phyloP scores from a whole-genome alignment of 345 rosid genomes.

The Eucalyptus sp. region DNA sequence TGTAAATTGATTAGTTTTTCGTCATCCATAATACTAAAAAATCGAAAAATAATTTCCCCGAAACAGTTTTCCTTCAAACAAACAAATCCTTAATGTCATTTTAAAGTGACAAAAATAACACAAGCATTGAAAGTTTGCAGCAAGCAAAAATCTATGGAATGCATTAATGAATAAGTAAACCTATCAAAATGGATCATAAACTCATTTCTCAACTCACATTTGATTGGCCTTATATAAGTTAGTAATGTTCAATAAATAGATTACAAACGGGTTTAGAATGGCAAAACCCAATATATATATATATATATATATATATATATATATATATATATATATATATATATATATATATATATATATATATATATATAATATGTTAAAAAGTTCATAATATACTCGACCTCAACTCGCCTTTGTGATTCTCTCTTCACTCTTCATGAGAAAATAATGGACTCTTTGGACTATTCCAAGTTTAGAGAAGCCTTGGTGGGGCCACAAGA shows the following conservation, averaged over 20 bases:
- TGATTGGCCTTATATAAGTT: not conserved
- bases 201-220: not conserved
- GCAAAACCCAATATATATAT: not conserved
- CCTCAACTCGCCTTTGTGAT: not conserved
- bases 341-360: too few relatives aligned
- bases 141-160: not conserved
- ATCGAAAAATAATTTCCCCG: not conserved
- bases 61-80: not conserved
- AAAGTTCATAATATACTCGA: too few relatives aligned
- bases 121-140: not conserved
- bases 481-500: not conserved
- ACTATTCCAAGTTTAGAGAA: not conserved
- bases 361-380: too few relatives aligned
- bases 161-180: not conserved
- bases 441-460: not conserved
- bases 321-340: too few relatives aligned
- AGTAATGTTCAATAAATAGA: not conserved
- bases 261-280: not conserved
- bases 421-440: not conserved
- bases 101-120: not conserved
- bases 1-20: not conserved
- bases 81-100: not conserved
- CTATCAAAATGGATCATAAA: not conserved
- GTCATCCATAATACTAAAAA: not conserved
- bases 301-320: too few relatives aligned